Percentiles rank a stretch among this genome's conserved stretches.
phyloP scores from a whole-genome alignment of 176 grass and related monocot genomes.

The Carex cristatella region DNA sequence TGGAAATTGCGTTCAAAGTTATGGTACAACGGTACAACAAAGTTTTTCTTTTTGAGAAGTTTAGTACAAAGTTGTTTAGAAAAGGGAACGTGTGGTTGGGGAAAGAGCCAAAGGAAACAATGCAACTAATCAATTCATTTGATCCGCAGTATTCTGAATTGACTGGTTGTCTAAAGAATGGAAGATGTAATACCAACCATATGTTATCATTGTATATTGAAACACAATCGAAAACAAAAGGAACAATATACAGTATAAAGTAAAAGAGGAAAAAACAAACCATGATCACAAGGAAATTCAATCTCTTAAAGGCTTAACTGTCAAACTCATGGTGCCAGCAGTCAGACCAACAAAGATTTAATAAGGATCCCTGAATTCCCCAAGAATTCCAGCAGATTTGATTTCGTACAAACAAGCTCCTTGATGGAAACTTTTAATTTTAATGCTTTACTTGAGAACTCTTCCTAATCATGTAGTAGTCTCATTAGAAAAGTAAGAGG shows the following conservation, averaged over 20 bases:
- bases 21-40: not conserved
- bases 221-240: not conserved
- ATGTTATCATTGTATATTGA: not conserved
- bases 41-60: not conserved
- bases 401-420: no score
- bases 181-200: not conserved
- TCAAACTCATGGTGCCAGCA: no score
- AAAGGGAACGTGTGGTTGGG: not conserved
- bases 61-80: not conserved
- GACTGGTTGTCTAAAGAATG: not conserved
- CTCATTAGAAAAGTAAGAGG: no score
- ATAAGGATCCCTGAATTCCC: no score
- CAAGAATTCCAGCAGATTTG: no score
- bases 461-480: no score
- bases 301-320: no score
- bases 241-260: not conserved
- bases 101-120: not conserved
- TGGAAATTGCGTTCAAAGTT: not conserved
- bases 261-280: no score
- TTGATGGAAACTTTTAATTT: no score
- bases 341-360: no score
- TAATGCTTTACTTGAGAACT: no score
- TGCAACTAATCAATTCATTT: not conserved
- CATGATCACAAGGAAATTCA: no score
- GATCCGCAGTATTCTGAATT: not conserved